These are phyloP conservation scores for Cerioporus squamosus DNA, from an alignment of 1,284 basidiomycete genomes.

Conservation along the genomic window DNA sequence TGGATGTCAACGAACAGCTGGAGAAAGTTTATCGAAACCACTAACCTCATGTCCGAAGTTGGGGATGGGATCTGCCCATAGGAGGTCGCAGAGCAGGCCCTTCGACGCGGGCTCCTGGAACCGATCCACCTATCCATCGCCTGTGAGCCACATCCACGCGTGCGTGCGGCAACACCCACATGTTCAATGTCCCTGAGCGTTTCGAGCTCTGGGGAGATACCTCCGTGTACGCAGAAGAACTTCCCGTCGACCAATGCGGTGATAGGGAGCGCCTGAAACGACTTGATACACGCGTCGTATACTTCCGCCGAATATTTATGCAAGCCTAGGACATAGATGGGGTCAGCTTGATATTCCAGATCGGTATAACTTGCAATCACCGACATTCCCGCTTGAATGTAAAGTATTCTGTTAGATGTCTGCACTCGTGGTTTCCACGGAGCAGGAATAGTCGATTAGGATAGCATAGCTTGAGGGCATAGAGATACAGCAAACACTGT, in stretches of 20 bases:
- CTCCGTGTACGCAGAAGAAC: slow-evolving; percentile 98
- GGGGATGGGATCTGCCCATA: slow-evolving; percentile 88
- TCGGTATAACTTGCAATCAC: background rate
- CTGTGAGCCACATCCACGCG: background rate
- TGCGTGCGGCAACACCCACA: slow-evolving; percentile 46
- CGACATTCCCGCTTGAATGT: slow-evolving; percentile 39
- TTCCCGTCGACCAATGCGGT: slow-evolving; percentile 94
- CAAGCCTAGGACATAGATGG: slow-evolving; percentile 63
- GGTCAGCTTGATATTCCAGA: background rate
- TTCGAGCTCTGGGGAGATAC: slow-evolving; percentile 88
- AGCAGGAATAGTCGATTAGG: slow-evolving; percentile 32
- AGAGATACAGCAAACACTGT: slow-evolving; percentile 31
- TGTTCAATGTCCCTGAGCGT: slow-evolving; percentile 80
- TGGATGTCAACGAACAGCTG: background rate
- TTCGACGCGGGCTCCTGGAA: slow-evolving; percentile 94
- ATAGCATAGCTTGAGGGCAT: slow-evolving; percentile 37
- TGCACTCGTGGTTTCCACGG: slow-evolving; percentile 38
- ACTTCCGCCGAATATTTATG: slow-evolving; percentile 91
- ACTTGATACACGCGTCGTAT: slow-evolving; percentile 90
- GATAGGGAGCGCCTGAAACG: slow-evolving; percentile 91
- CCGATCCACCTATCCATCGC: slow-evolving; percentile 72
- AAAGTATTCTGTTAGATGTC: slow-evolving; percentile 38
- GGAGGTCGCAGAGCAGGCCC: slow-evolving; percentile 92
- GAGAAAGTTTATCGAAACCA: background rate
- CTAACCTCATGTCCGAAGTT: slow-evolving; percentile 51